Base-by-base conservation (phyloP, 2,329 filamentous ascomycete genomes). In the Xylariaceae sp. region DNA sequence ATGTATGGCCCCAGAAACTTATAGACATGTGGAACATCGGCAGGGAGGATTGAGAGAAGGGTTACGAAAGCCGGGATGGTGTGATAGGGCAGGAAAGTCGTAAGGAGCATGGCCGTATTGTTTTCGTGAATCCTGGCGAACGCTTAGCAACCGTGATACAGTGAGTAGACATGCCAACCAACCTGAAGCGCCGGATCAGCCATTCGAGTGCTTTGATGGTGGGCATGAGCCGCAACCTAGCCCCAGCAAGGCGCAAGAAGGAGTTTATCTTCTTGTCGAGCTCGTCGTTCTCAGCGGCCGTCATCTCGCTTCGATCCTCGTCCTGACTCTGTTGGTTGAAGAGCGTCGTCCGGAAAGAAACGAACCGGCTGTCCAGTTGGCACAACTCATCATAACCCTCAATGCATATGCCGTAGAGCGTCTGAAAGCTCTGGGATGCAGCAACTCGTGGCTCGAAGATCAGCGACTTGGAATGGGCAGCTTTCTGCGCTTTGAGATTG, bases 251-350 rank as follows among this genome's bases (percentile, higher is more conserved):
- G 19, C 80, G 82, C 45, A 99, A 66, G 55, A 96, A 98, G 11
- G 77, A 74, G 49, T 93, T 83, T 36, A 96, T 63, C 36, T 80
- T 81, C 31, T 66, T 68, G 58, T 95, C 77, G 36, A 98, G 67
- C 53, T 88, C 82, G 45, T 76, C 71, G 62, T 95, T 96, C 57
- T 96, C 85, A 39, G 72, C 68, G 19, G 72, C 70, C 12, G 80
- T 89, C 74, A 96, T 82, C 61, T 92, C 82, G 15, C 77, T 82
- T 34, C 92, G 77, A 57, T 98, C 92, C 54, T 94, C 81, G 42
- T 76, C 72, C 57, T 88, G 89, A 63, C 90, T 95, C 64, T 94
- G 85, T 50, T 92, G 84, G 65, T 84, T 93, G 70, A 96, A 99
- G 36, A 99, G 70, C 34, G 78, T 89, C 37, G 72, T 69, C 40